Evolutionary conservation across 2,329 filamentous ascomycete species (phyloP).

Genomic region (Emmonsiellopsis sp.): DNA sequence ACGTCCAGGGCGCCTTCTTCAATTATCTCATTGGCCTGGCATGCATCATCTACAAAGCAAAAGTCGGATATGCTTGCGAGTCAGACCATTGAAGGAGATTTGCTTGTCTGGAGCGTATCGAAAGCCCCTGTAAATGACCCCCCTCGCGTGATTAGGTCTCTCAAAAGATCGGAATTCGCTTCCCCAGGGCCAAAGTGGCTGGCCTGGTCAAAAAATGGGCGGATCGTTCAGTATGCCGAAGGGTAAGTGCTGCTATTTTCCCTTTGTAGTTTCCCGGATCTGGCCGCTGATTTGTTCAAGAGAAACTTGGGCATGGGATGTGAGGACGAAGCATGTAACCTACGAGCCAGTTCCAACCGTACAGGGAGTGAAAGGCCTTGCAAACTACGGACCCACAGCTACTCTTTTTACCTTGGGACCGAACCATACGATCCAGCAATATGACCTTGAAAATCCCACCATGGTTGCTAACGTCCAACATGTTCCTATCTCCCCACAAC

Average conservation of each 20-base stretch:
- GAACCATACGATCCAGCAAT: conserved; percentile 87
- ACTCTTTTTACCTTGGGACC: conserved; percentile 82
- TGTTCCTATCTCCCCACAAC: conserved; percentile 65
- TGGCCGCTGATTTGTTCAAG: conserved; percentile 34
- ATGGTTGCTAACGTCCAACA: conserved; percentile 86
- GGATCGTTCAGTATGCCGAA: conserved; percentile 86
- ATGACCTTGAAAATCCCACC: conserved; percentile 77
- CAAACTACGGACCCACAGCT: conserved; percentile 84
- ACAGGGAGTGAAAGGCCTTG: conserved; percentile 69
- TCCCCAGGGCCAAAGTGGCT: conserved; percentile 83
- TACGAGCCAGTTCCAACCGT: conserved; percentile 81
- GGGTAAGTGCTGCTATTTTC: conserved; percentile 52
- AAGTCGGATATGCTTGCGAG: conserved; percentile 97
- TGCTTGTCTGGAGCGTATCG: conserved; percentile 92
- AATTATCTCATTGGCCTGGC: conserved; percentile 83
- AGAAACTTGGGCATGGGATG: conserved; percentile 92
- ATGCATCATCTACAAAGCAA: conserved; percentile 89
- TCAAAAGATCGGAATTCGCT: conserved; percentile 70
- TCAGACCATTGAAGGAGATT: conserved; percentile 82
- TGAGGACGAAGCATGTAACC: conserved; percentile 92
- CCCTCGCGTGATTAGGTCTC: conserved; percentile 78
- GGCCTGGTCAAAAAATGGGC: conserved; percentile 95
- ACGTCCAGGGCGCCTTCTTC: conserved; percentile 77
- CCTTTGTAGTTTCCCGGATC: conserved; percentile 1
- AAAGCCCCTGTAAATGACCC: conserved; percentile 65